Conservation (phyloP, 2,329 filamentous ascomycete genomes). For the Chalaropsis ovoidea region DNA sequence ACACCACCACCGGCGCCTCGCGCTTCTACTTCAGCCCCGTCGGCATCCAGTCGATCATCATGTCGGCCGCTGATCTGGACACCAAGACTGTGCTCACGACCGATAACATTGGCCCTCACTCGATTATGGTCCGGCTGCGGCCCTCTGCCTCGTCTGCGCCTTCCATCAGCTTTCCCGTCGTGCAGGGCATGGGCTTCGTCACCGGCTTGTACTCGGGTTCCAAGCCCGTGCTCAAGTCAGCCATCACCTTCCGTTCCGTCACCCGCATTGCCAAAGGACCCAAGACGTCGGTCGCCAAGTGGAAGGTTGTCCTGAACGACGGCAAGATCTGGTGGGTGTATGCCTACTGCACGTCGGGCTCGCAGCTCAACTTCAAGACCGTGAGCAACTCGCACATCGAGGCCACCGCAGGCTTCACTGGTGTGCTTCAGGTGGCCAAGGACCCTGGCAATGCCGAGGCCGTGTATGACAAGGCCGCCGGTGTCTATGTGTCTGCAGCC, state of each 20-base stretch:
- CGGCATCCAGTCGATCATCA: constrained; percentile 66
- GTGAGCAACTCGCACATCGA: constrained; percentile 55
- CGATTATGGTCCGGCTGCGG: constrained; percentile 56
- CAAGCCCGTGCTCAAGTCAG: constrained; percentile 63
- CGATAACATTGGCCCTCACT: constrained; percentile 48
- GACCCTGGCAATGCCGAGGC: constrained; percentile 52
- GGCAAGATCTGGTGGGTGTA: constrained; percentile 72
- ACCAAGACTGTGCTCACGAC: constrained; percentile 46
- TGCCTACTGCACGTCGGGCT: constrained; percentile 49
- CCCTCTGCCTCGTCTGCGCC: constrained; percentile 44
- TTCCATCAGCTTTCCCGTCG: constrained; percentile 64
- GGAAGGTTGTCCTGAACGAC: constrained; percentile 61
- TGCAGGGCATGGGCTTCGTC: constrained; percentile 83
- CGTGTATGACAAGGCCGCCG: constrained; percentile 64
- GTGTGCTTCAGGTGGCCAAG: constrained; percentile 75
- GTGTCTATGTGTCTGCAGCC: constrained; percentile 59
- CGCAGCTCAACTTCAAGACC: constrained; percentile 57
- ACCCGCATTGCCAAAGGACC: constrained; percentile 46
- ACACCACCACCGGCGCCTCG: constrained; percentile 47
- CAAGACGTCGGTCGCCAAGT: constrained; percentile 62
- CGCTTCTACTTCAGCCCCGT: constrained; percentile 72
- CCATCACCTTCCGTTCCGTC: constrained; percentile 62
- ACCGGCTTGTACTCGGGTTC: constrained; percentile 64
- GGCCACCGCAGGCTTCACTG: constrained; percentile 59
- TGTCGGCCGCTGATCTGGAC: constrained; percentile 66